Base-by-base conservation (phyloP, 306 rosid species). In the Rubus idaeus region DNA sequence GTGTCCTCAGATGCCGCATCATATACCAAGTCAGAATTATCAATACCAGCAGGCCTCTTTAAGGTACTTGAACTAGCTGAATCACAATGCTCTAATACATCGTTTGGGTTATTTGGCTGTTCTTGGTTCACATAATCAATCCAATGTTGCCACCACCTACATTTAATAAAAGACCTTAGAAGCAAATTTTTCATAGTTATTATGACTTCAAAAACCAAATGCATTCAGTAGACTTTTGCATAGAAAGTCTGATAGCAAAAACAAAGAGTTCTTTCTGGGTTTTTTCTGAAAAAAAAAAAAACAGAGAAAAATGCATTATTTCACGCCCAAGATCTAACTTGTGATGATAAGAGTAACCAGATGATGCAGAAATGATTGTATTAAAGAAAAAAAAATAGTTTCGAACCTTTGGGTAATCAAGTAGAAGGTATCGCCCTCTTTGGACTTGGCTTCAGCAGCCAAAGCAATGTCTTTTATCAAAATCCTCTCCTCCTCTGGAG, bases 131-230 rank as follows among this genome's bases (percentile, higher is more conserved):
- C 98, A 79, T 95, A 95, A 75, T 92, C 97, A 82, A 92, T 90
- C 98, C 98, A 95, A 80, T 89, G 83, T 80, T 92, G 97, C 98
- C 98, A 95, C 98, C 98, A 95, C 83, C 98, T 95, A 87, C n/a
- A 57, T 57, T 30, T 30, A 30, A 30, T 30, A 30, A 30, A 30
- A 30, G 35, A 30, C 35, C 35, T 30, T 30, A 30, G 35, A 30
- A 30, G 35, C 35, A 30, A 30, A 30, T 30, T 30, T 30, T 30
- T 30, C 35, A 30, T 30, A 30, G 35, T 30, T 30, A 30, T 30
- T 30, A 30, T 30, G 35, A 30, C 35, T 30, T 30, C 35, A 30
- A 30, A 30, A 30, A 30, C 35, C 35, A 30, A 30, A 30, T 30
- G 35, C 35, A 30, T 30, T 30, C 35, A 30, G 35, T 30, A 30